Conservation (phyloP, 257 asterid species). For the Verbena officinalis region DNA sequence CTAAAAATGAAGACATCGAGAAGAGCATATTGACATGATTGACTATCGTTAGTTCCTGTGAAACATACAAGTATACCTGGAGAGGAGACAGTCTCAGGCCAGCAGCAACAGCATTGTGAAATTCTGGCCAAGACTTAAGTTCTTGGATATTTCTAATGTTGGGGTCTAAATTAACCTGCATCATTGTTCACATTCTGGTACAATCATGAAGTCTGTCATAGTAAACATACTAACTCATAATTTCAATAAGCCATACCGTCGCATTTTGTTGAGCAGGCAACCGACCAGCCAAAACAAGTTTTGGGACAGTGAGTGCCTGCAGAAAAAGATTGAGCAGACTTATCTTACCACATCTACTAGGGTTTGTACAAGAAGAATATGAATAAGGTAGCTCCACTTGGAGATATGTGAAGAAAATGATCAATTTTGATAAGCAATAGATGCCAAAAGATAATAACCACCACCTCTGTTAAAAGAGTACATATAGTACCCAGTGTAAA, state of each 20-base stretch:
- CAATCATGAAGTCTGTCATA: conserved; percentile 20
- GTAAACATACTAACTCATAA: conserved; percentile 14
- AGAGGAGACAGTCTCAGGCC: conserved; percentile 92
- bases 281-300: conserved; percentile 98
- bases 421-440: conserved; percentile 9
- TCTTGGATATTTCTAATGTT: conserved; percentile 86
- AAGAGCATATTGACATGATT: conserved; percentile 20
- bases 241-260: conserved; percentile 52
- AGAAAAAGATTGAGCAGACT: conserved; percentile 8
- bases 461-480: conserved; percentile 96
- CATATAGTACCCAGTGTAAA: conserved; percentile 90
- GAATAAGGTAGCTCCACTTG: conserved; percentile 10
- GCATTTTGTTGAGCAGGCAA: conserved; percentile 99
- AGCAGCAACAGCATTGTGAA: conserved; percentile 99
- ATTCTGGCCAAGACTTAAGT: conserved; percentile 94
- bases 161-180: conserved; percentile 91
- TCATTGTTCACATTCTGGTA: conserved; percentile 22
- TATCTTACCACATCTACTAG: not conserved
- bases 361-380: conserved; percentile 15
- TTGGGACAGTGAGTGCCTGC: conserved; percentile 96
- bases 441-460: conserved; percentile 7
- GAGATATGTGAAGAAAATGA: conserved; percentile 9
- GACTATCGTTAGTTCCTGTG: not conserved
- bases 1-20: conserved; percentile 13
- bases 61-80: conserved; percentile 59